Evolutionary conservation across 2,329 filamentous ascomycete species (phyloP).

Genomic region (Penicillium vulpinum): DNA sequence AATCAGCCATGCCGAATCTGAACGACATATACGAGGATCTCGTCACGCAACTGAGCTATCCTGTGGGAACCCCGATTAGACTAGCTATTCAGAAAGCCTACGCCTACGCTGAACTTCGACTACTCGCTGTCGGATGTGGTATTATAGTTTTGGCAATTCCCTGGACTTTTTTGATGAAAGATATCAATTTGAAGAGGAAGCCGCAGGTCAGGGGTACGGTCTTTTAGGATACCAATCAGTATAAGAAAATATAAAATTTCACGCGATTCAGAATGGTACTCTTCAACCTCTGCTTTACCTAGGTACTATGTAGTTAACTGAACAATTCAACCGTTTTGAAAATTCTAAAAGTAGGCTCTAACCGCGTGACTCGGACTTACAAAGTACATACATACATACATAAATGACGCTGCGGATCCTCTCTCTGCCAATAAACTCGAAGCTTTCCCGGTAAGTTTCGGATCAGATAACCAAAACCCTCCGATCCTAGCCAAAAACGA

Average conservation of each 20-base stretch:
- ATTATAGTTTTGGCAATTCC: slow-evolving; percentile 47
- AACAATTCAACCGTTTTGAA: not conserved
- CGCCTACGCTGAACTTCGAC: slow-evolving; percentile 53
- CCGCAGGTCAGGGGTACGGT: slow-evolving; percentile 54
- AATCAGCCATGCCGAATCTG: slow-evolving; percentile 4
- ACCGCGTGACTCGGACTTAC: not conserved
- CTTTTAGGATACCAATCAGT: slow-evolving; percentile 35
- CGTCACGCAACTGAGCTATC: slow-evolving; percentile 13
- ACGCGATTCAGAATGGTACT: not conserved
- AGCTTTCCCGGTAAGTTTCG: not conserved
- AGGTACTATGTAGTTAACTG: no score
- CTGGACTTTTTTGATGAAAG: slow-evolving; percentile 50
- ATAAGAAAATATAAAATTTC: not conserved
- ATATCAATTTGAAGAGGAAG: slow-evolving; percentile 53
- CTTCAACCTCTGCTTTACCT: no score
- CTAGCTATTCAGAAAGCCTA: slow-evolving; percentile 63
- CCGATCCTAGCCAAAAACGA: not conserved
- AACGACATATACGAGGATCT: slow-evolving; percentile 20
- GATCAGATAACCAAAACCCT: slow-evolving; percentile 4
- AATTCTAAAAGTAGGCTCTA: not conserved
- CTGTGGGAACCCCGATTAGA: slow-evolving; percentile 51
- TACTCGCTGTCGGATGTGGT: slow-evolving; percentile 53
- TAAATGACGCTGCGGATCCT: not conserved
- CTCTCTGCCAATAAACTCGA: not conserved
- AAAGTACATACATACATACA: no score